Evolutionary conservation across 2,329 filamentous ascomycete species (phyloP), one percentile per base, ranked within the genome.

Genomic region (Arthrobotrys iridis): DNA sequence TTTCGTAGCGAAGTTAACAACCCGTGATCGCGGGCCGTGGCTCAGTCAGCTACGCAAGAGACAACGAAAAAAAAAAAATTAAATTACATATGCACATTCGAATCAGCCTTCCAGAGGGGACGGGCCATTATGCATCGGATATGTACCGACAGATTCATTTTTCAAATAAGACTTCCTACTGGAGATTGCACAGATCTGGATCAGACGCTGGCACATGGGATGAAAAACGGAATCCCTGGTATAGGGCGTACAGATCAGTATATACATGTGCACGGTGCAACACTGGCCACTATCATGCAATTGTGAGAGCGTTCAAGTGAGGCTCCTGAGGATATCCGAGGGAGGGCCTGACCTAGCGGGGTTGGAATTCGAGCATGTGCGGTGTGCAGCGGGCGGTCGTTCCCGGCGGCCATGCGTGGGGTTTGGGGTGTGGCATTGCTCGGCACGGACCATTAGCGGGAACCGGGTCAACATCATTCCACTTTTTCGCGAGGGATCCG

Each of bases 211-310:
- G 24, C 50, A 55, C 50, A 55, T 55, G 50, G 50, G 15, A 55
- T n/a, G 30, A 55, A 55, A n/a, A n/a, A n/a, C n/a, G 1, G 50
- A n/a, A 24, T 55, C 28, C 30, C 28, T 20, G 30, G 50, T 55
- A 55, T 55, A 37, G 50, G 50, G 10, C 35, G 15, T 33, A 33
- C 28, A 10, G 28, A 33, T 33, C n/a, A n/a, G n/a, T 33, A 4
- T 10, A 33, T 5, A 33, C 4, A 10, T 33, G 28, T 5, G 28
- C 28, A 33, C 13, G 15, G 13, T 59, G 18, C 33, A 5, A 10
- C 18, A 8, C 55, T 59, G 33, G 11, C 28, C 22, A 62, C 35
- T 70, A 70, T 70, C 65, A 70, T 60, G 65, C 65, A 62, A 70
- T 70, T 55, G 33, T 33, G 28, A 33, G 2, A 33, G 1, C 15